These are phyloP conservation scores for Pyrus hybrid DNA, from an alignment of 331 rosid genomes.

Conservation along the genomic window DNA sequence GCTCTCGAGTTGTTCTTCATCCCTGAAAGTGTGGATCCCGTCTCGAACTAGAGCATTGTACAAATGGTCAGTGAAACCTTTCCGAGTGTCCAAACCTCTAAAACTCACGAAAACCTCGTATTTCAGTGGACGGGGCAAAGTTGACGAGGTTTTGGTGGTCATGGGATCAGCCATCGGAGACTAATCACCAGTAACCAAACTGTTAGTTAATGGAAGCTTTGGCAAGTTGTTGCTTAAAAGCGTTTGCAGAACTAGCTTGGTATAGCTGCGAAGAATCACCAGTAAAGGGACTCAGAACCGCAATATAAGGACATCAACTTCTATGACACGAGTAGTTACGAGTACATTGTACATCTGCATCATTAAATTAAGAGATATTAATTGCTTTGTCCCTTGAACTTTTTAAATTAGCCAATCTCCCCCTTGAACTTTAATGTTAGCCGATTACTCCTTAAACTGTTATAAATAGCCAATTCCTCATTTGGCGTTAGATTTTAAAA, in stretches of 20 bases:
- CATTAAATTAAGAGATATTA: too few species aligned
- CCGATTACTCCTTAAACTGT: too few species aligned
- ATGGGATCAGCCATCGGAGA: not conserved
- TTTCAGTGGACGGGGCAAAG: not conserved
- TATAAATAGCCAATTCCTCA: too few species aligned
- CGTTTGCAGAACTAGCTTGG: not conserved
- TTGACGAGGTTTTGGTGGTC: not conserved
- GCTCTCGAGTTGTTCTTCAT: not conserved
- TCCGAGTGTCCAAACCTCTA: not conserved
- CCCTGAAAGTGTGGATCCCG: not conserved
- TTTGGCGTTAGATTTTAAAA: too few species aligned
- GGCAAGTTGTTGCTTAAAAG: not conserved
- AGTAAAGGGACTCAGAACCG: not conserved
- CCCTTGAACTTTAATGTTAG: too few species aligned
- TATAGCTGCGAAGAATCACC: not conserved
- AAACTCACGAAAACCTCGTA: not conserved
- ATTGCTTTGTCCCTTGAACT: too few species aligned
- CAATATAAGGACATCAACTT: not conserved
- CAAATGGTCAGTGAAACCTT: not conserved
- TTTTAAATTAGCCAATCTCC: too few species aligned
- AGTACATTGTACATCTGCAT: too few species aligned
- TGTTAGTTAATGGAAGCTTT: not conserved
- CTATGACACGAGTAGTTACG: too few species aligned
- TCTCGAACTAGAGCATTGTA: not conserved
- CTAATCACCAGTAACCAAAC: not conserved